A percentile compares a stretch with the other conserved stretches of the same genome.
phyloP scores from a whole-genome alignment of 2,329 filamentous ascomycete species.

The Exutisphaerella laricina region DNA sequence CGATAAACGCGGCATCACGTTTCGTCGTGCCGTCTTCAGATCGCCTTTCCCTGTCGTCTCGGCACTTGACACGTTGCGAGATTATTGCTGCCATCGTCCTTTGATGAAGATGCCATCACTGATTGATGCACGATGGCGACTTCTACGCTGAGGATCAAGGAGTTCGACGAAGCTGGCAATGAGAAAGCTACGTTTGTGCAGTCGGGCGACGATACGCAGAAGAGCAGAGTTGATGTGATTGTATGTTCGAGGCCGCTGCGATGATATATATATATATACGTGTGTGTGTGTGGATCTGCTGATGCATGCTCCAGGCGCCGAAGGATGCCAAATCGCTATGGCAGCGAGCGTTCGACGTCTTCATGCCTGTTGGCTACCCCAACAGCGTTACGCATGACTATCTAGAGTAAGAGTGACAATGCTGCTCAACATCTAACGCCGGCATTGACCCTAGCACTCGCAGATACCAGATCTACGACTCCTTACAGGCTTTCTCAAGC shows the following conservation, averaged over 20 bases:
- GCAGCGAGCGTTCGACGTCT: slow-evolving; percentile 58
- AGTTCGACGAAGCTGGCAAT: slow-evolving; percentile 48
- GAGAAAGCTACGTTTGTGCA: slow-evolving; percentile 47
- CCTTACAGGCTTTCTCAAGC: slow-evolving; percentile 76
- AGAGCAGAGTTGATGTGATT: slow-evolving; percentile 44
- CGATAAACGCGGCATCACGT: not conserved
- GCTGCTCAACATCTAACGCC: not conserved
- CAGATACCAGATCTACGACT: slow-evolving; percentile 70
- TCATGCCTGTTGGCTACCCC: slow-evolving; percentile 82
- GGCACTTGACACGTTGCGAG: not conserved
- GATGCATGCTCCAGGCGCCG: slow-evolving; percentile 11
- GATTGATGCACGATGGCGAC: slow-evolving; percentile 12
- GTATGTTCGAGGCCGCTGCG: slow-evolving; percentile 34
- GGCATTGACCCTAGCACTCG: not conserved
- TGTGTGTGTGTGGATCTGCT: too few relatives aligned
- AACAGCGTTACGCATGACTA: slow-evolving; percentile 83
- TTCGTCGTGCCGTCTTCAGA: not conserved
- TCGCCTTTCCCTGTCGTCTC: too few relatives aligned
- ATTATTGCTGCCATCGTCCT: not conserved
- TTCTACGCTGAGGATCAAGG: slow-evolving; percentile 26
- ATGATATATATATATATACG: too few relatives aligned
- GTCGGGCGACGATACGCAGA: slow-evolving; percentile 28
- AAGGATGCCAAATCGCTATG: slow-evolving; percentile 25
- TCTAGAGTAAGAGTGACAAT: slow-evolving; percentile 55
- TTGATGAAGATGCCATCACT: slow-evolving; percentile 4